Percentiles rank a stretch among this genome's conserved stretches.
phyloP scores from a whole-genome alignment of 2,329 filamentous ascomycete species.

The Exophiala sp. region DNA sequence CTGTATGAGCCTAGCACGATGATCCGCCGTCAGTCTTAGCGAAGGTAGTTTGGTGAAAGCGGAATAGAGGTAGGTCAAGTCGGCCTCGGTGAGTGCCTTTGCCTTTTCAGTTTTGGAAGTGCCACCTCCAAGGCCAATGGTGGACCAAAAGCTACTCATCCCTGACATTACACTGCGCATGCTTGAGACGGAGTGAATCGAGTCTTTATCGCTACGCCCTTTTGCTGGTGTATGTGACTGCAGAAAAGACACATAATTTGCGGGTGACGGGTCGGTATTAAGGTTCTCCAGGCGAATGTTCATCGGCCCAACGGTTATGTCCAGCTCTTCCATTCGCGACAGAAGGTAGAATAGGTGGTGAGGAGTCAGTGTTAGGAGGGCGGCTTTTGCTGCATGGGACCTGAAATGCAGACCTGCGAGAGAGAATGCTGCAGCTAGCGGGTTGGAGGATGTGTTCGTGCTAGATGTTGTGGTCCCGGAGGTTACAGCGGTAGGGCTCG shows the following conservation, averaged over 20 bases:
- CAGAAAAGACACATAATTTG: conserved; percentile 94
- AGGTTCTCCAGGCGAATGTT: conserved; percentile 93
- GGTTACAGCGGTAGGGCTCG: conserved; percentile 57
- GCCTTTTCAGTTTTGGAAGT: conserved; percentile 83
- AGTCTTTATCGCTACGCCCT: conserved; percentile 79
- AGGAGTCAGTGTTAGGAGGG: conserved; percentile 86
- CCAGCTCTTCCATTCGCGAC: conserved; percentile 89
- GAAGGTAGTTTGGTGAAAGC: conserved; percentile 98
- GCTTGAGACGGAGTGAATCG: conserved; percentile 92
- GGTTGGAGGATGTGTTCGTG: conserved; percentile 66
- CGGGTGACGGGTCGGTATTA: conserved; percentile 77
- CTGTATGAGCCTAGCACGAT: conserved; percentile 81
- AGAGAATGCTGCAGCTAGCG: conserved; percentile 79
- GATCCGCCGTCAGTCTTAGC: conserved; percentile 84
- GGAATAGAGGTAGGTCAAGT: conserved; percentile 94
- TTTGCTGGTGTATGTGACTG: conserved; percentile 67
- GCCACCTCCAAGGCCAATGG: conserved; percentile 74
- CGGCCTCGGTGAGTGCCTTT: conserved; percentile 77
- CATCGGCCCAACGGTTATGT: conserved; percentile 90
- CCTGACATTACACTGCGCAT: conserved; percentile 96
- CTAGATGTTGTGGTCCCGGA: conserved; percentile 49
- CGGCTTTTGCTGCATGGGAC: conserved; percentile 80
- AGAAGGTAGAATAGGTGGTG: conserved; percentile 97
- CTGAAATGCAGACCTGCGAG: conserved; percentile 80
- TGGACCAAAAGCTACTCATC: conserved; percentile 91